These are phyloP conservation scores for Paramecium biaurelia DNA, from an alignment of 73 alveolate species.

Conservation along the genomic window DNA sequence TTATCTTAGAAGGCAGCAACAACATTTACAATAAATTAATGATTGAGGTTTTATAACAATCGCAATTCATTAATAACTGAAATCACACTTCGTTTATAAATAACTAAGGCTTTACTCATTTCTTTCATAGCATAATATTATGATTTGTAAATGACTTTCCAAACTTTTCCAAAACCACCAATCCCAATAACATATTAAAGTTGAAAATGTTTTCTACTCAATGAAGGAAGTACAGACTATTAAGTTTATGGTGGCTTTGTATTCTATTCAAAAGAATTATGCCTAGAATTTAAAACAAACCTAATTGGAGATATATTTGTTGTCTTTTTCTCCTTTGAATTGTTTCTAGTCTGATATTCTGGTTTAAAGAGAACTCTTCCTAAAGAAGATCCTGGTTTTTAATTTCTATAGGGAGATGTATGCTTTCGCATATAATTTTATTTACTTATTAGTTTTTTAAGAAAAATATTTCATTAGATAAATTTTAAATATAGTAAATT, in stretches of 20 bases:
- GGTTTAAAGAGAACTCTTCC: neutral
- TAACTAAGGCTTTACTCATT: conserved; percentile 73
- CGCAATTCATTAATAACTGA: conserved; percentile 72
- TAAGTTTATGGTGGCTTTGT: neutral
- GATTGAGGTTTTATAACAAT: conserved; percentile 68
- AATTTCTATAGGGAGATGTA: conserved; percentile 1
- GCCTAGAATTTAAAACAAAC: conserved; percentile 1
- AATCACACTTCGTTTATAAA: conserved; percentile 75
- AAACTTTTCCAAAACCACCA: conserved; percentile 85
- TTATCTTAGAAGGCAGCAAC: conserved; percentile 75
- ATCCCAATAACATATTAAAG: conserved; percentile 69
- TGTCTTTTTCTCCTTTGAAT: neutral
- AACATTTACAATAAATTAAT: conserved; percentile 75
- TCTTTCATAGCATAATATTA: conserved; percentile 73
- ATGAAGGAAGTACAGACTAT: neutral
- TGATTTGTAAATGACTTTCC: conserved; percentile 78
- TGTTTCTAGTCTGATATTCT: neutral
- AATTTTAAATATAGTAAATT: neutral
- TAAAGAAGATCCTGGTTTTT: conserved; percentile 14
- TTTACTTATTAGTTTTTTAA: neutral
- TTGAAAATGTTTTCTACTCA: conserved; percentile 49
- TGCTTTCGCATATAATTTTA: neutral
- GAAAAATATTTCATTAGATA: neutral
- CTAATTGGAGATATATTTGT: neutral
- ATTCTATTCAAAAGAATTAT: neutral